A percentile compares a stretch with the other conserved stretches of the same genome.
phyloP scores from a whole-genome alignment of 352 stramenopile genomes.

The Phytophthora melonis region DNA sequence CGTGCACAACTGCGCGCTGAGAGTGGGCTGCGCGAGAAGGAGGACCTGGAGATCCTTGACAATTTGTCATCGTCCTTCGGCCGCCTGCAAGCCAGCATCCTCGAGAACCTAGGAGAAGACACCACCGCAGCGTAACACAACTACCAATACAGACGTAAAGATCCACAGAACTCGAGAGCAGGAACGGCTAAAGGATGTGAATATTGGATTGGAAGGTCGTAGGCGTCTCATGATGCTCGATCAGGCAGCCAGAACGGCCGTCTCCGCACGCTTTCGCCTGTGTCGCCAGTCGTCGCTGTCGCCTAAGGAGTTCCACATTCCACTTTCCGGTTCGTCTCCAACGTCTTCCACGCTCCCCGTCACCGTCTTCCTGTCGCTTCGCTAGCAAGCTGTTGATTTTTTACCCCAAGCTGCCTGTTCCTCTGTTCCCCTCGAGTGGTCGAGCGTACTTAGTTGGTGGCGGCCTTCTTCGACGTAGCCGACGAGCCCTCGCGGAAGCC shows the following conservation, averaged over 20 bases:
- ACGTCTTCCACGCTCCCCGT: constrained; percentile 29
- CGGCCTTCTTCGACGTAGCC: constrained; percentile 90
- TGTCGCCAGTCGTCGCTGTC: constrained; percentile 16
- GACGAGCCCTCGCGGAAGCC: constrained; percentile 97
- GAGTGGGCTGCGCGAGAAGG: constrained; percentile 52
- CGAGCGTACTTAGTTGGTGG: constrained; percentile 84
- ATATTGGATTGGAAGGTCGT: constrained; percentile 55
- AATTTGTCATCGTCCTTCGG: constrained; percentile 81
- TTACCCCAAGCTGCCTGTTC: constrained; percentile 50
- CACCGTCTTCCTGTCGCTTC: constrained; percentile 45
- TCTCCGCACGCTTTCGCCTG: constrained; percentile 29
- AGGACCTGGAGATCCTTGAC: constrained; percentile 86
- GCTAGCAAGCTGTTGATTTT: constrained; percentile 43
- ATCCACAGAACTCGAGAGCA: constrained; percentile 31
- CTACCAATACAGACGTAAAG: constrained; percentile 1
- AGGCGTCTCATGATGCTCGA: constrained; percentile 28
- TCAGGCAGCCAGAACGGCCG: constrained; percentile 11
- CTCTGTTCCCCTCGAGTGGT: constrained; percentile 31
- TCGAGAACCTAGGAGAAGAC: constrained; percentile 84
- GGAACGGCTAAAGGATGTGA: constrained; percentile 47
- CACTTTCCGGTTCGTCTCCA: constrained; percentile 27
- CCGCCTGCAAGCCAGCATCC: constrained; percentile 80
- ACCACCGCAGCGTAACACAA: constrained; percentile 16
- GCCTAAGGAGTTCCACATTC: constrained; percentile 21
- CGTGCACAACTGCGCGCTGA: constrained; percentile 65